phyloP scores from a whole-genome alignment of 1,284 basidiomycete species.

The Trichosporon asahii region DNA sequence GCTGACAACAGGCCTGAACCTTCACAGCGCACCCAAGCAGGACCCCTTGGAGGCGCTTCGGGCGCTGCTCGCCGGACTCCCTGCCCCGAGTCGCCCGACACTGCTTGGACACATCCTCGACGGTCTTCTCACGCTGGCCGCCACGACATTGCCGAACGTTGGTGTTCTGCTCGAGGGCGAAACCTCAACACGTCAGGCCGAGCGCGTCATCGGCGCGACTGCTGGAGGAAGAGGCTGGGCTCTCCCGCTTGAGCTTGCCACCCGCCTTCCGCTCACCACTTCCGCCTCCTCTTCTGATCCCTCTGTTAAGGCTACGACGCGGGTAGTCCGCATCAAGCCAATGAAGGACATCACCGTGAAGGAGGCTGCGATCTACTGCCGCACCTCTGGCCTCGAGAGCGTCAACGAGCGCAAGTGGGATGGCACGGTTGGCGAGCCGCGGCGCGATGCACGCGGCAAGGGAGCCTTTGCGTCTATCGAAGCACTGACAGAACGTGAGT shows the following conservation, averaged over 20 bases:
- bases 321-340: constrained; percentile 62
- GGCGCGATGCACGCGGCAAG: constrained; percentile 54
- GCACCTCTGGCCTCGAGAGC: constrained; percentile 50
- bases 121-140: constrained; percentile 68
- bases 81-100: constrained; percentile 70
- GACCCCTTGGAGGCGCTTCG: constrained; percentile 58
- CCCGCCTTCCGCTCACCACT: constrained; percentile 31
- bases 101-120: constrained; percentile 63
- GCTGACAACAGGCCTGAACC: constrained; percentile 32
- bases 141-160: constrained; percentile 57
- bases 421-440: constrained; percentile 35
- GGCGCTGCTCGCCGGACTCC: constrained; percentile 65
- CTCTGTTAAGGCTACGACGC: constrained; percentile 32
- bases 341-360: constrained; percentile 74
- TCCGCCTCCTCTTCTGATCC: not conserved
- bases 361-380: constrained; percentile 58
- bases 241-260: constrained; percentile 66
- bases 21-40: constrained; percentile 32
- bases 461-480: constrained; percentile 56
- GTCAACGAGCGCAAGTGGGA: constrained; percentile 70
- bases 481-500: constrained; percentile 67
- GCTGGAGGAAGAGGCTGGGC: constrained; percentile 75
- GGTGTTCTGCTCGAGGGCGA: constrained; percentile 79
- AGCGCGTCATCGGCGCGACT: constrained; percentile 70
- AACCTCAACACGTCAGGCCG: constrained; percentile 72